Conservation (phyloP, 139 green algal genomes). For the Chlamydomonas sphaeroides region DNA sequence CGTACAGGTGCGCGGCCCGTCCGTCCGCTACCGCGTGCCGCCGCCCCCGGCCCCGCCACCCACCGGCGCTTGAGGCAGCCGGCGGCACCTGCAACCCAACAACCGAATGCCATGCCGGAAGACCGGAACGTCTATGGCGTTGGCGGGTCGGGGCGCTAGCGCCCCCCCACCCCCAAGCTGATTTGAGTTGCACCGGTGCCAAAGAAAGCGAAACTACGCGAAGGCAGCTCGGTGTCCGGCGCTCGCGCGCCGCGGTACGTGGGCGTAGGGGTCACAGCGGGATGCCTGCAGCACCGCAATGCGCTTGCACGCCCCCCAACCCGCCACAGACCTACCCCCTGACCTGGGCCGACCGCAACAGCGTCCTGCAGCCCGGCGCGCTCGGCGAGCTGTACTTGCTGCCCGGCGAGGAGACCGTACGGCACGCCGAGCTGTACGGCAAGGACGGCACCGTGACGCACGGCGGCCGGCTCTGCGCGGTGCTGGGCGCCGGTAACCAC, state of each 20-base stretch:
- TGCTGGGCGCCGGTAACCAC: conserved; percentile 52
- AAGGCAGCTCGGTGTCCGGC: neutral
- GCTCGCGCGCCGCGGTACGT: too few species aligned
- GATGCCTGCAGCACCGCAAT: too few species aligned
- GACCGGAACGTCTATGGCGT: too few species aligned
- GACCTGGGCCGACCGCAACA: neutral
- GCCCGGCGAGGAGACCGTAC: neutral
- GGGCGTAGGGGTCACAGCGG: too few species aligned
- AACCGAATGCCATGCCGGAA: too few species aligned
- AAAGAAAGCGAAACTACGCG: neutral
- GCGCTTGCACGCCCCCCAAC: too few species aligned
- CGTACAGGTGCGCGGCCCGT: neutral
- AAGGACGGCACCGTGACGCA: neutral
- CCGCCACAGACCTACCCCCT: conserved; percentile 2
- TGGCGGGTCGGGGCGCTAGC: too few species aligned
- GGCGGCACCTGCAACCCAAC: too few species aligned
- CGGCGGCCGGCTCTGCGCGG: conserved; percentile 5
- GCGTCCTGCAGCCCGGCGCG: conserved; percentile 7
- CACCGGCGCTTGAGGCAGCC: too few species aligned
- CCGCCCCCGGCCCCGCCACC: too few species aligned
- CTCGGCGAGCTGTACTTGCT: conserved; percentile 7
- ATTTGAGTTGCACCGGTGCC: neutral
- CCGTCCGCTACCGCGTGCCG: too few species aligned
- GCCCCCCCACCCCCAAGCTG: too few species aligned
- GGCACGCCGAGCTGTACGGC: conserved; percentile 4